phyloP scores from a whole-genome alignment of 768 basidiomycete species.

The Tephrocybe rancida region DNA sequence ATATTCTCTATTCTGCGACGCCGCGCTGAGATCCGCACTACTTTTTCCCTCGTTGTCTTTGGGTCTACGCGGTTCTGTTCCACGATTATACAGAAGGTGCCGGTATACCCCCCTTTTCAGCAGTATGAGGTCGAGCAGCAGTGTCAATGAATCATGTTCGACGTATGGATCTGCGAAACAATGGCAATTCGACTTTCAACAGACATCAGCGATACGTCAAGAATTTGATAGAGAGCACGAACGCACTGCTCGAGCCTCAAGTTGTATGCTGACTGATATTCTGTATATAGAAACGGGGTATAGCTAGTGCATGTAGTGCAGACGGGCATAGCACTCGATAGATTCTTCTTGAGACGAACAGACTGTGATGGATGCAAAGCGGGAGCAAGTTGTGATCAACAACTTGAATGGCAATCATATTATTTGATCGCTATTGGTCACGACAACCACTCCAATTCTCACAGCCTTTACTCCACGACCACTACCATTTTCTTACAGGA shows the following conservation, averaged over 20 bases:
- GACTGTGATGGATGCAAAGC: too few species aligned
- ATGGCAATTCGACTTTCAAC: conserved; percentile 53
- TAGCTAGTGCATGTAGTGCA: conserved; percentile 75
- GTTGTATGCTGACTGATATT: conserved; percentile 79
- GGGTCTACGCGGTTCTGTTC: conserved; percentile 59
- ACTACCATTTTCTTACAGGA: too few species aligned
- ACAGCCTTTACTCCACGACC: too few species aligned
- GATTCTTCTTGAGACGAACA: too few species aligned
- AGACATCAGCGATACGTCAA: not conserved
- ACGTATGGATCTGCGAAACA: conserved; percentile 86
- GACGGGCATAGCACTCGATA: conserved; percentile 38
- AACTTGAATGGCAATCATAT: too few species aligned
- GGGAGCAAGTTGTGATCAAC: too few species aligned
- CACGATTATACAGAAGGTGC: conserved; percentile 82
- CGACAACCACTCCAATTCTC: too few species aligned
- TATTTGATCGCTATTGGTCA: too few species aligned
- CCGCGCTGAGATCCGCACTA: not conserved
- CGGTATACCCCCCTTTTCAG: conserved; percentile 82
- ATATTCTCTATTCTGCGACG: conserved; percentile 1
- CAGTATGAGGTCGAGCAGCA: conserved; percentile 79
- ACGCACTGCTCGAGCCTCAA: conserved; percentile 86
- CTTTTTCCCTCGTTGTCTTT: conserved; percentile 12
- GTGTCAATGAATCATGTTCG: conserved; percentile 75
- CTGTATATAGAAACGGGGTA: conserved; percentile 74
- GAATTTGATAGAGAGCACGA: conserved; percentile 28